Base-by-base conservation (phyloP, 768 basidiomycete species). In the Rhodotorula diobovata region DNA sequence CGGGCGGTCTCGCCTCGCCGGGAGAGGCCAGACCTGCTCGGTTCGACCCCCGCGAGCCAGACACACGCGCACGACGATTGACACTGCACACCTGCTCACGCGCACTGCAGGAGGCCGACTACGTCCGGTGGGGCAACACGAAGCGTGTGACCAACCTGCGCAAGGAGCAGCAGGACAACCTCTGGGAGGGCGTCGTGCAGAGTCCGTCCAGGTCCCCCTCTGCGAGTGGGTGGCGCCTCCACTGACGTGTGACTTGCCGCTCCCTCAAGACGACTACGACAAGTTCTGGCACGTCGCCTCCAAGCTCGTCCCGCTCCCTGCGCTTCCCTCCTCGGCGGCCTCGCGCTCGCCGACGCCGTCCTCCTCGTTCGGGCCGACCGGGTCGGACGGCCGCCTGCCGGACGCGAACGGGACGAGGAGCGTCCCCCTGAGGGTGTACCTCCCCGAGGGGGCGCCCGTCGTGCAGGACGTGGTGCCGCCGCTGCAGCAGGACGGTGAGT, bases 131-230 rank as follows among this genome's bases (percentile, higher is more conserved):
- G 93, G 91, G 96, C 2, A 96, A 90, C 81, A 94, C 92, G 30
- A 91, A 92, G 78, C 86, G 93, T 46, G 91, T 97, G 83, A 97
- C 93, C 2, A 87, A 90, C 28, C 84, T 99, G 45, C 82, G 93
- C 64, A 91, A 93, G 80, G 87, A 85, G 35, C 95, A 98, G 78
- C 91, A 98, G 79, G 96, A 99, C 79, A 92, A 89, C 1, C 86
- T 97, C 66, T 99, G 96, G 96, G 93, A 96, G 77, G 93, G 93
- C 15, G 89, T 99, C 73, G 89, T 89, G 82, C 89, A 92, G 77
- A 91, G 95, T 97, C 79, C 82, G 93, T 39, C 35, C 16, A 14
- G 82, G 21, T 56, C 67, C n/a, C 62, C 43, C 66, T 64, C 65
- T 2, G 1, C 11, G n/a, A n/a, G n/a, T n/a, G n/a, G n/a, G n/a